These are phyloP conservation scores for Crithidia mellificae DNA, from an alignment of 208 protist species.

Conservation along the genomic window DNA sequence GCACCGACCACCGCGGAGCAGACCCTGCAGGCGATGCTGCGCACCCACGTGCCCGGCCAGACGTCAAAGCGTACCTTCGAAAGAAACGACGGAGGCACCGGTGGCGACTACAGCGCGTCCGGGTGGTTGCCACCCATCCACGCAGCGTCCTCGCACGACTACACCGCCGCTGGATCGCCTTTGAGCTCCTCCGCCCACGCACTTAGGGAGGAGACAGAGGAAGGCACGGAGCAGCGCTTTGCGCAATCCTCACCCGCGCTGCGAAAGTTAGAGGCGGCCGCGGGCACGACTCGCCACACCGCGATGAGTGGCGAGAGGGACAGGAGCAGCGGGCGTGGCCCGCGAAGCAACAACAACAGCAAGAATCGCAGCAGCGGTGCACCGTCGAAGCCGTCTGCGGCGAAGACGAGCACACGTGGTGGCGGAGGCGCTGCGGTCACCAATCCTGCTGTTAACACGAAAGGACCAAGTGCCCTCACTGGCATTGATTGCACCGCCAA, in stretches of 20 bases:
- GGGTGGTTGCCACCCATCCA: conserved; percentile 17
- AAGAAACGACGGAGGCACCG: background rate
- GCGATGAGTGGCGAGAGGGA: background rate
- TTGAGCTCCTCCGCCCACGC: background rate
- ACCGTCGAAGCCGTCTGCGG: background rate
- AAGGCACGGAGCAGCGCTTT: background rate
- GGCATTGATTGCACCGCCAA: conserved; percentile 62
- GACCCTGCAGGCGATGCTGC: conserved; percentile 23
- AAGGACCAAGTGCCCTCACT: conserved; percentile 3
- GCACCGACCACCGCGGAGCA: background rate
- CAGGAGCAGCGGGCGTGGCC: background rate
- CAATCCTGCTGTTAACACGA: too few species aligned
- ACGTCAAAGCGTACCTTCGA: conserved; percentile 13
- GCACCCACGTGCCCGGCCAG: conserved; percentile 25
- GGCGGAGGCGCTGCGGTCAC: background rate
- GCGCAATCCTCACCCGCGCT: conserved; percentile 9
- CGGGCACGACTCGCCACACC: conserved; percentile 2
- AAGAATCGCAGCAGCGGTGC: background rate
- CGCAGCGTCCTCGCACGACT: conserved; percentile 2
- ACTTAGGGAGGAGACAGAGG: background rate
- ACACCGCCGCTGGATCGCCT: background rate
- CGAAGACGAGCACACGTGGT: background rate
- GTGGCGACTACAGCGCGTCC: background rate
- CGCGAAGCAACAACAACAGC: background rate
- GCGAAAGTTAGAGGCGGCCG: conserved; percentile 10